A percentile compares a stretch with the other conserved stretches of the same genome.
Conservation (phyloP, 192 early-diverging fungal genomes). For the Piromyces sp. region DNA sequence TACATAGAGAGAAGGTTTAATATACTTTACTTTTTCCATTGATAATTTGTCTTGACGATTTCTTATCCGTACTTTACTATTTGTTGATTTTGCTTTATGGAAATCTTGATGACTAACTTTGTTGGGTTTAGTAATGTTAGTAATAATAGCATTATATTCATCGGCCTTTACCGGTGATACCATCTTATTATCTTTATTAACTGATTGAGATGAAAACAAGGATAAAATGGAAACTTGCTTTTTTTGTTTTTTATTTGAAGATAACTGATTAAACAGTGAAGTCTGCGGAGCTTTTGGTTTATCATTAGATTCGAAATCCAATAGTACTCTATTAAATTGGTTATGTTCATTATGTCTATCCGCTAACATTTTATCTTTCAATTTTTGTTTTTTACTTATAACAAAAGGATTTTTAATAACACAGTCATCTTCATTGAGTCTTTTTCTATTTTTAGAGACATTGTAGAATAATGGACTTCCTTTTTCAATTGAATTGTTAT, state of each 20-base stretch:
- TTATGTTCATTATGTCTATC: not conserved
- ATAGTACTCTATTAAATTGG: not conserved
- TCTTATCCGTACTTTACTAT: not conserved
- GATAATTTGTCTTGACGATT: not conserved
- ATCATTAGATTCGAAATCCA: not conserved
- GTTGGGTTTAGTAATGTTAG: not conserved
- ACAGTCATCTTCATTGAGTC: not conserved
- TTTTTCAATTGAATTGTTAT: not conserved
- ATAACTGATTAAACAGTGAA: not conserved
- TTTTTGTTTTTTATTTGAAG: not conserved
- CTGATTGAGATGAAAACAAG: not conserved
- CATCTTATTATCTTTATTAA: not conserved
- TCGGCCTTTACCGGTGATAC: too few species aligned
- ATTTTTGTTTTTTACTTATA: not conserved
- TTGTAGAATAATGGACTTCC: not conserved
- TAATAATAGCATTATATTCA: not conserved
- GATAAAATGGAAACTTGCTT: not conserved
- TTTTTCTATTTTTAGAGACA: not conserved
- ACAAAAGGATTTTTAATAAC: not conserved
- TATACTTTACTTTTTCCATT: not conserved
- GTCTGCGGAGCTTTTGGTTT: not conserved
- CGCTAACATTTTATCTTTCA: not conserved
- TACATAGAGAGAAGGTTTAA: not conserved
- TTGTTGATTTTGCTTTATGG: not conserved
- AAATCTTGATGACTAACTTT: not conserved